A percentile compares a stretch with the other conserved stretches of the same genome.
phyloP scores from a whole-genome alignment of 2,329 filamentous ascomycete species.

The Cytospora chrysosperma region DNA sequence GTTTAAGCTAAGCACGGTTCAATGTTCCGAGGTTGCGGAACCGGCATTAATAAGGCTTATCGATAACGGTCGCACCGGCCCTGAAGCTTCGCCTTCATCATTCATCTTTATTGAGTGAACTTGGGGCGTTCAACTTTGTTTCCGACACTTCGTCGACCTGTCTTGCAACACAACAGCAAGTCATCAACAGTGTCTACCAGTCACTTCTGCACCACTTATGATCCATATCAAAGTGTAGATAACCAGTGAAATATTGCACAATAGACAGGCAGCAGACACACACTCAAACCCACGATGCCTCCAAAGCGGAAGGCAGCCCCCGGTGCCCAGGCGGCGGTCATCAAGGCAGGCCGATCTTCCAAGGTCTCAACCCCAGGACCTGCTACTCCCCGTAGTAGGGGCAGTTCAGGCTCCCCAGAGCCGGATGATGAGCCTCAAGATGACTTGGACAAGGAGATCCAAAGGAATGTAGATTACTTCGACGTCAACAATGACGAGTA shows the following conservation, averaged over 20 bases:
- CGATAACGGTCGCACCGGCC: slow-evolving; percentile 2
- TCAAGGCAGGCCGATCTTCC: slow-evolving; percentile 58
- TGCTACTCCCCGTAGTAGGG: slow-evolving; percentile 56
- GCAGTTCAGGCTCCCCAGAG: slow-evolving; percentile 27
- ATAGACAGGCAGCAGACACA: background rate
- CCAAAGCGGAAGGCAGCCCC: slow-evolving; percentile 66
- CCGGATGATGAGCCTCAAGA: slow-evolving; percentile 49
- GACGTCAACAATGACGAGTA: slow-evolving; percentile 51
- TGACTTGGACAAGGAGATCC: slow-evolving; percentile 52
- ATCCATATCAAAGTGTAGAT: background rate
- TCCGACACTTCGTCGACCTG: background rate
- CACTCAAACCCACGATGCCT: slow-evolving; percentile 52
- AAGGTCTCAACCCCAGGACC: slow-evolving; percentile 60
- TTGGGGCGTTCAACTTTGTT: background rate
- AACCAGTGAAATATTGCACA: background rate
- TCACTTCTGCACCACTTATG: background rate
- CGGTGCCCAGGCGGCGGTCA: slow-evolving; percentile 45
- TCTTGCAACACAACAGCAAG: background rate
- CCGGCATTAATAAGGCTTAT: slow-evolving; percentile 8
- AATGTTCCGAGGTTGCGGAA: background rate
- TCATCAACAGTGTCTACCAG: background rate
- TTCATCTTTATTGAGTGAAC: background rate
- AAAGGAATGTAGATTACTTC: slow-evolving; percentile 61
- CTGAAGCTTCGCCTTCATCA: background rate
- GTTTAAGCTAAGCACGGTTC: background rate